Base-by-base conservation (phyloP, 2,329 filamentous ascomycete genomes). In the Fusarium citri region DNA sequence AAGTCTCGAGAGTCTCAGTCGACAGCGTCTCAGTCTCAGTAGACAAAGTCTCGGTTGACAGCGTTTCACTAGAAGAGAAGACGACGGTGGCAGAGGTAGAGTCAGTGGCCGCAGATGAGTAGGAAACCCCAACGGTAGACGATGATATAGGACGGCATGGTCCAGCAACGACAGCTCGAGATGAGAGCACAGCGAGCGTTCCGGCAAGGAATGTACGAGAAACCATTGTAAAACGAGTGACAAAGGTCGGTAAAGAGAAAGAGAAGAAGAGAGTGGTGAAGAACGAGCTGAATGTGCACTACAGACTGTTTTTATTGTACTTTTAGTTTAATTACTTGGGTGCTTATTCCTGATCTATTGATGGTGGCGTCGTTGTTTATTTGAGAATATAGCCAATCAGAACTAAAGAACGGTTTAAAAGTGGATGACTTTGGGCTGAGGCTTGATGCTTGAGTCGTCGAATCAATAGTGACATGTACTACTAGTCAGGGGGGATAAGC, bases 41-140 rank as follows among this genome's bases (percentile, higher is more conserved):
- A 8, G 28, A 34, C 2, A 23, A 10, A 1, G 15, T 7, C 28
- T 23, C 15, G 14, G 28, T 10, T 3, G 47, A 20, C 8, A 18
- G 18, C 3, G 15, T 25, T 5, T 34, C 31, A 4, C 23, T 28
- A 9, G 25, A 50, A n/a, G 47, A 8, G 10, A 8, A 7, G 16
- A 25, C 8, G 10, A 25, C 0, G 5, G 20, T n/a, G 2, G 31
- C 2, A 1, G 16, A 37, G 1, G 31, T 2, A 5, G 31, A 18
- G 0, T 37, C 31, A 7, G 16, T 37, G 34, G 34, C 9, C 9
- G 1, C 9, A 7, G 16, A 23, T 14, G 30, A 34, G 47, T 10
- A 23, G 2, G 47, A n/a, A 2, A 22, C 20, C 7, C 10, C 3
- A 2, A n/a, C 16, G 10, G 16, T 23, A 15, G 28, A 50, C 16